Conservation (phyloP, 352 stramenopile genomes). For the Phytophthora nicotianae region DNA sequence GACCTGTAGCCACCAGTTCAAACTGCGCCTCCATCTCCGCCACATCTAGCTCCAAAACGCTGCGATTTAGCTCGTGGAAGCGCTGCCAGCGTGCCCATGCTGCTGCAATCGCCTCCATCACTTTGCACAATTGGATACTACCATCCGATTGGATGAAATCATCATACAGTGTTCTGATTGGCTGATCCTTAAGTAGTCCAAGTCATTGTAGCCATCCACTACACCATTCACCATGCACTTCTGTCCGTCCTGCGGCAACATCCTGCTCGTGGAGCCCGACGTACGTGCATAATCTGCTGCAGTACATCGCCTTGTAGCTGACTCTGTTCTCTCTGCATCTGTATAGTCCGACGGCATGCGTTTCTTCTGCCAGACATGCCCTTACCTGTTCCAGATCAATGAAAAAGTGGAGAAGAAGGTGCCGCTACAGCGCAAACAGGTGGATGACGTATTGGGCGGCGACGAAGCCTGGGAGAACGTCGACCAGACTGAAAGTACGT, state of each 20-base stretch:
- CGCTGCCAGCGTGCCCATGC: constrained; percentile 36
- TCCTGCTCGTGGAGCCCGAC: constrained; percentile 89
- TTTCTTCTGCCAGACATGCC: constrained; percentile 91
- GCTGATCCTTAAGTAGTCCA: background rate
- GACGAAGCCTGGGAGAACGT: constrained; percentile 98
- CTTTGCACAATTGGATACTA: background rate
- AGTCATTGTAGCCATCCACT: constrained; percentile 2
- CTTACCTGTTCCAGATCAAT: constrained; percentile 90
- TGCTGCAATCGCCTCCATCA: constrained; percentile 11
- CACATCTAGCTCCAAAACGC: constrained; percentile 1
- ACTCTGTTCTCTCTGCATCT: constrained; percentile 7
- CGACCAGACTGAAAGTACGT: constrained; percentile 94
- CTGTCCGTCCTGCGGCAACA: constrained; percentile 90
- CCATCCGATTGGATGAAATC: constrained; percentile 21
- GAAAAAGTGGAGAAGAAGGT: constrained; percentile 91
- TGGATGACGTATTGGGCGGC: constrained; percentile 98
- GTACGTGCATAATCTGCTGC: constrained; percentile 32
- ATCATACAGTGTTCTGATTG: constrained; percentile 4
- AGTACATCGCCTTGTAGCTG: background rate
- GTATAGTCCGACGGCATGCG: constrained; percentile 85
- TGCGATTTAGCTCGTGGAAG: constrained; percentile 12
- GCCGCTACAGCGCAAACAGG: constrained; percentile 95
- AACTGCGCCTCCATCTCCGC: constrained; percentile 51
- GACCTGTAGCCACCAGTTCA: constrained; percentile 51
- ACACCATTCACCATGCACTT: constrained; percentile 73